Conservation (phyloP, 2,329 filamentous ascomycete genomes). For the Verticillium nonalfalfae region DNA sequence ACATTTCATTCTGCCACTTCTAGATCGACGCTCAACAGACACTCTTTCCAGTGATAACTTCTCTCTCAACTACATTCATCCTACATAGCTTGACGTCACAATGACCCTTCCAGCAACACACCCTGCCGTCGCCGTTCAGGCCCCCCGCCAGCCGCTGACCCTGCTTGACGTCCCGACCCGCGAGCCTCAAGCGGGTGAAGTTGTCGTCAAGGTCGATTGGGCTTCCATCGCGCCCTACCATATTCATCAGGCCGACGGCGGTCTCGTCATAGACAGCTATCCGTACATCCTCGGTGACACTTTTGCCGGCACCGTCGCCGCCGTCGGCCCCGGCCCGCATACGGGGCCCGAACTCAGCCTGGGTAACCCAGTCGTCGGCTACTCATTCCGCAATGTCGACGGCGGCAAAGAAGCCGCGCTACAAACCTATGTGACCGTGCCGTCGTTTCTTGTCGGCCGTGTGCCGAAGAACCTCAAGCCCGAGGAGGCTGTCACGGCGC, state of each 20-base stretch:
- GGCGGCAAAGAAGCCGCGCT: conserved; percentile 43
- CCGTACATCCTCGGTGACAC: conserved; percentile 46
- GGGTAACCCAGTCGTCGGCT: conserved; percentile 52
- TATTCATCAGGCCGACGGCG: conserved; percentile 55
- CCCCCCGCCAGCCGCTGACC: conserved; percentile 14
- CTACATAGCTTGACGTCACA: neutral
- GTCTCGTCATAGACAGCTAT: conserved; percentile 40
- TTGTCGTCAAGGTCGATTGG: conserved; percentile 49
- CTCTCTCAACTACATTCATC: neutral
- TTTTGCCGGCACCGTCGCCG: conserved; percentile 44
- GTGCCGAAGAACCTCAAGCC: conserved; percentile 33
- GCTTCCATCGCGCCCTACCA: conserved; percentile 56
- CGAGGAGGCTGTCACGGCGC: conserved; percentile 43
- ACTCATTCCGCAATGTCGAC: conserved; percentile 36
- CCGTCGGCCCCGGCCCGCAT: conserved; percentile 31
- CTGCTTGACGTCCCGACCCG: conserved; percentile 17
- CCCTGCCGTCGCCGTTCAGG: conserved; percentile 16
- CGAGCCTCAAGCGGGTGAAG: conserved; percentile 35
- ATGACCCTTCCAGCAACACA: conserved; percentile 17
- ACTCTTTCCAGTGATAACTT: neutral
- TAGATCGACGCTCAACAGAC: neutral
- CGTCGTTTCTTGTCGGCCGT: conserved; percentile 40
- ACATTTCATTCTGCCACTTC: neutral
- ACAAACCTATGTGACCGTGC: conserved; percentile 48
- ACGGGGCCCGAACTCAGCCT: conserved; percentile 27